phyloP scores from a whole-genome alignment of 139 green algal genomes.

The Coelastrella sp. region DNA sequence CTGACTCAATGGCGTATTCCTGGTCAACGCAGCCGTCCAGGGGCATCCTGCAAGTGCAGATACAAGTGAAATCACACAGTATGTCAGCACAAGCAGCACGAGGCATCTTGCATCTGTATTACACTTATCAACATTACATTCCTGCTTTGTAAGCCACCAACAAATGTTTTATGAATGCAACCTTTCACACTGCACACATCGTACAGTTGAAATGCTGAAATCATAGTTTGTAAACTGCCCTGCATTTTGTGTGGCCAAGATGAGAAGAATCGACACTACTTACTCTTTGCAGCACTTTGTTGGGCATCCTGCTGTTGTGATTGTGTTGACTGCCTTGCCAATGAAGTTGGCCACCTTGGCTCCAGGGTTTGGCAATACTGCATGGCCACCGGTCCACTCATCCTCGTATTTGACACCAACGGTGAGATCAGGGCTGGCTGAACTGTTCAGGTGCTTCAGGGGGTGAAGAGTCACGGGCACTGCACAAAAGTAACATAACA shows the following conservation, averaged over 20 bases:
- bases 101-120: no score
- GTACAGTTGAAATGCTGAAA: no score
- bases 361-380: slow-evolving; percentile 18
- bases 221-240: no score
- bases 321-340: not conserved
- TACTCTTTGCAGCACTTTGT: slow-evolving; percentile 36
- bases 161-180: no score
- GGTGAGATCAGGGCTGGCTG: not conserved
- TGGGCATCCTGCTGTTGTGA: slow-evolving; percentile 8
- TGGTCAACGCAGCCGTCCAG: not conserved
- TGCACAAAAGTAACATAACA: not conserved
- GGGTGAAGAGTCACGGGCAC: not conserved
- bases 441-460: not conserved
- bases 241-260: no score
- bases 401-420: slow-evolving; percentile 8
- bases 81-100: no score
- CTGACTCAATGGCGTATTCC: not conserved
- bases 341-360: not conserved
- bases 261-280: not conserved
- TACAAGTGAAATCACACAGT: no score
- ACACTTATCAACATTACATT: no score
- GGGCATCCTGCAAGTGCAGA: not conserved
- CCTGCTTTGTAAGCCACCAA: no score
- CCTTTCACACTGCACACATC: no score
- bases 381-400: slow-evolving; percentile 19